phyloP scores from a whole-genome alignment of 768 basidiomycete genomes.

The Auricularia cornea region DNA sequence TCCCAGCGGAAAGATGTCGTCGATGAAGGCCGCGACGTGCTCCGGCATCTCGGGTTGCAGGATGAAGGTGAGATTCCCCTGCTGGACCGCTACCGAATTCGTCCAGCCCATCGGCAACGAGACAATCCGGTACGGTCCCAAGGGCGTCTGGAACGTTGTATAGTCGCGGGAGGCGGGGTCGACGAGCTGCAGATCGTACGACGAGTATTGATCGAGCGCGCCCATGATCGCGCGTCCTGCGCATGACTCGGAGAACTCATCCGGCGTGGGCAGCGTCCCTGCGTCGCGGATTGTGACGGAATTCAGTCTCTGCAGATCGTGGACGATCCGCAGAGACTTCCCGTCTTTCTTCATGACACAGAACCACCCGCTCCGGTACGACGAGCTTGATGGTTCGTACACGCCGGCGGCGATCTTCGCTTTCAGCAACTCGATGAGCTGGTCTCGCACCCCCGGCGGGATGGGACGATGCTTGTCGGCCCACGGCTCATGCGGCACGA shows the following conservation, averaged over 20 bases:
- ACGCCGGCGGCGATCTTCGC: constrained; percentile 27
- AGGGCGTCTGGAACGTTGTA: constrained; percentile 12
- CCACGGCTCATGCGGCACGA: constrained; percentile 32
- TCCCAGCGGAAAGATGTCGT: constrained; percentile 17
- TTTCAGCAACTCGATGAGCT: constrained; percentile 24
- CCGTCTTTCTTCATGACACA: constrained; percentile 29
- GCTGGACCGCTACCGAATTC: constrained; percentile 10
- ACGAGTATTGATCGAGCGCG: constrained; percentile 9
- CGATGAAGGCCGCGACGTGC: no score
- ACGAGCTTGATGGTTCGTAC: constrained; percentile 28
- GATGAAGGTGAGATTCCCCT: constrained; percentile 7
- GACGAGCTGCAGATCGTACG: constrained; percentile 10
- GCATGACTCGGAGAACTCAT: constrained; percentile 14
- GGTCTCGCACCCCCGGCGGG: constrained; percentile 23
- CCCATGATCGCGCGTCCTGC: constrained; percentile 9
- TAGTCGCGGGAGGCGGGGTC: constrained; percentile 9
- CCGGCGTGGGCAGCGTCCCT: constrained; percentile 8
- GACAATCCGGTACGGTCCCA: constrained; percentile 7
- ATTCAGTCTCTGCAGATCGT: constrained; percentile 20
- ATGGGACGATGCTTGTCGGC: constrained; percentile 24
- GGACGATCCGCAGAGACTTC: constrained; percentile 12
- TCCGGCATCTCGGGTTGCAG: constrained; percentile 10
- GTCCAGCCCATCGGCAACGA: constrained; percentile 9
- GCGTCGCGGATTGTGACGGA: constrained; percentile 13
- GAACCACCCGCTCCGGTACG: constrained; percentile 32